These are phyloP conservation scores for Trametes maxima DNA, from an alignment of 768 basidiomycete species.

Conservation along the genomic window DNA sequence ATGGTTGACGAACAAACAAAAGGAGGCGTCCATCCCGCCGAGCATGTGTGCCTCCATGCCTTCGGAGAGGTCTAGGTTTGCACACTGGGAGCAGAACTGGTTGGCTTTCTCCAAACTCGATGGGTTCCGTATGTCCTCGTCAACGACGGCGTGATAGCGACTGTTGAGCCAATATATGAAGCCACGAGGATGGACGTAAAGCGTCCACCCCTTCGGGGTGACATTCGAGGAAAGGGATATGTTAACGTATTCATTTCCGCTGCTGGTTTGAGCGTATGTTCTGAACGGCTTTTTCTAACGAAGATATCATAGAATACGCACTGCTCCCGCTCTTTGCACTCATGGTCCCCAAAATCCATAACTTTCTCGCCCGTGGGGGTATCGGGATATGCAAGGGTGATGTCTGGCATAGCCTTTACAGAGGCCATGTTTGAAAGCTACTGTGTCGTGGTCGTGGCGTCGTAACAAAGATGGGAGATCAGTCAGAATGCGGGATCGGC, in stretches of 20 bases:
- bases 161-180: slow-evolving; percentile 54
- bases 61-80: slow-evolving; percentile 37
- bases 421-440: not conserved
- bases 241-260: slow-evolving; percentile 6
- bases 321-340: not conserved
- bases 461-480: not conserved
- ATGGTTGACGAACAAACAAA: slow-evolving; percentile 51
- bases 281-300: not conserved
- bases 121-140: slow-evolving; percentile 52
- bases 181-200: slow-evolving; percentile 49
- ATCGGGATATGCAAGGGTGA: not conserved
- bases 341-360: not conserved
- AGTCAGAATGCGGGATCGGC: too few relatives aligned
- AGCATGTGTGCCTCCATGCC: slow-evolving; percentile 49
- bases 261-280: not conserved
- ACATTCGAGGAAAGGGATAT: not conserved
- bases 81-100: slow-evolving; percentile 33
- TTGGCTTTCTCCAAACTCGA: slow-evolving; percentile 35
- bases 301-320: not conserved
- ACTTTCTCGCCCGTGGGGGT: not conserved
- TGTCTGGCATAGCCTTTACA: too few relatives aligned
- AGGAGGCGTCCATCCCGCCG: slow-evolving; percentile 30
- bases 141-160: slow-evolving; percentile 44
- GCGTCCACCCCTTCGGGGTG: slow-evolving; percentile 38
- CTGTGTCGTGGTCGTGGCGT: not conserved